A percentile compares a stretch with the other conserved stretches of the same genome.
phyloP scores from a whole-genome alignment of 169 alveolate genomes.

The Blepharisma undulans region DNA sequence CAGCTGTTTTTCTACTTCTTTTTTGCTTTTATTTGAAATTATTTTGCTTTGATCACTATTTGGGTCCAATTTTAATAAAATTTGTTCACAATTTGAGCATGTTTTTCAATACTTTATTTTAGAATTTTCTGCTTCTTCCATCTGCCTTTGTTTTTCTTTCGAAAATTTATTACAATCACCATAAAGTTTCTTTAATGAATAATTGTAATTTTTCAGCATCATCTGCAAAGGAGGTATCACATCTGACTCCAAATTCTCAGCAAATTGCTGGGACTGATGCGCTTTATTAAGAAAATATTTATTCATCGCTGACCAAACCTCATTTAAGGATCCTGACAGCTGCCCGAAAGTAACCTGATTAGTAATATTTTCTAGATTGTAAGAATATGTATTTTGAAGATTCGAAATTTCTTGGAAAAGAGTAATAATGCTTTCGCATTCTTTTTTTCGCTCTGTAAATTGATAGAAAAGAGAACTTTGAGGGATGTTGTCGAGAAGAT shows the following conservation, averaged over 20 bases:
- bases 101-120: not conserved
- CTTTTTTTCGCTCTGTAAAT: not conserved
- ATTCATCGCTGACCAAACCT: not conserved
- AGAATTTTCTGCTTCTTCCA: not conserved
- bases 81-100: not conserved
- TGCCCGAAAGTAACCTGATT: not conserved
- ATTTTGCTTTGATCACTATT: not conserved
- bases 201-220: not conserved
- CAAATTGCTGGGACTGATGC: not conserved
- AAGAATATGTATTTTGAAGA: not conserved
- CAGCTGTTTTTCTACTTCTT: not conserved
- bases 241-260: not conserved
- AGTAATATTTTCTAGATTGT: not conserved
- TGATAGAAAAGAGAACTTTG: not conserved
- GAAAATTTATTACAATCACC: not conserved
- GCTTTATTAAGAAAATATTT: not conserved
- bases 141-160: not conserved
- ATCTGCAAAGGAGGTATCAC: not conserved
- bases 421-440: not conserved
- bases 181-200: not conserved
- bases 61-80: not conserved
- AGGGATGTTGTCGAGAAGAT: not conserved
- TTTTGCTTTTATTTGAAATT: not conserved
- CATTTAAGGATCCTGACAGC: not conserved
- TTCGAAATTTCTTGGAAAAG: not conserved